phyloP scores from a whole-genome alignment of 1,139 yeast species.

The Tardiomyces digboiensis region DNA sequence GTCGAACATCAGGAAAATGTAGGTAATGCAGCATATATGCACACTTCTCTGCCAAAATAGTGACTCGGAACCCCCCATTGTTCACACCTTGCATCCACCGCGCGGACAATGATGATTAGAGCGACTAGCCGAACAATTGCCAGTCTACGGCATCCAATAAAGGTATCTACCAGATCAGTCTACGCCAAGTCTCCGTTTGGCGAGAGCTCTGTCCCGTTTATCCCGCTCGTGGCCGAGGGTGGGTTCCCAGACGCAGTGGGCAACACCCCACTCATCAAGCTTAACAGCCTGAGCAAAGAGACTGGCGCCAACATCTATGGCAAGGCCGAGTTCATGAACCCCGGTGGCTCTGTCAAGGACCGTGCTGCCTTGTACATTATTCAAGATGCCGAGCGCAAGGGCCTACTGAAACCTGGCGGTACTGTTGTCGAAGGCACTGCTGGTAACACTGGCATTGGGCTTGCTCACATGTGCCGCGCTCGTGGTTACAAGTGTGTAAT shows the following conservation, averaged over 20 bases:
- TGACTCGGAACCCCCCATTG: too few species aligned
- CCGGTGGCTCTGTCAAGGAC: constrained; percentile 91
- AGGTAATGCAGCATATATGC: too few species aligned
- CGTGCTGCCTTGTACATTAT: constrained; percentile 77
- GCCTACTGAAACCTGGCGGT: constrained; percentile 59
- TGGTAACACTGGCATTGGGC: constrained; percentile 83
- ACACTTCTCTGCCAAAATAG: too few species aligned
- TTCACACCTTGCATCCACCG: too few species aligned
- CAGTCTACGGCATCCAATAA: too few species aligned
- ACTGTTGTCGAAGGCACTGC: constrained; percentile 66
- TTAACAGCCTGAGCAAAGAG: constrained; percentile 50
- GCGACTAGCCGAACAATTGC: too few species aligned
- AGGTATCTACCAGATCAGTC: too few species aligned
- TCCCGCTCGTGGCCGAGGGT: constrained; percentile 49
- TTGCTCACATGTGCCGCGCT: constrained; percentile 81
- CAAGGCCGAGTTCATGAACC: constrained; percentile 89
- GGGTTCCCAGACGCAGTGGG: constrained; percentile 79
- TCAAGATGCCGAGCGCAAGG: constrained; percentile 69
- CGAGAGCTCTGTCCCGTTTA: constrained; percentile 32
- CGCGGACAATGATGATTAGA: too few species aligned
- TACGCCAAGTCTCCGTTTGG: not conserved
- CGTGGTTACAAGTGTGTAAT: constrained; percentile 78
- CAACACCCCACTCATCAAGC: constrained; percentile 69
- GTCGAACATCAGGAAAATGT: too few species aligned
- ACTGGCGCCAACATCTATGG: constrained; percentile 74